A percentile compares a stretch with the other conserved stretches of the same genome.
These are phyloP conservation scores for Suhomyces bolitotheri DNA, from an alignment of 1,139 yeast genomes.

Conservation along the genomic window DNA sequence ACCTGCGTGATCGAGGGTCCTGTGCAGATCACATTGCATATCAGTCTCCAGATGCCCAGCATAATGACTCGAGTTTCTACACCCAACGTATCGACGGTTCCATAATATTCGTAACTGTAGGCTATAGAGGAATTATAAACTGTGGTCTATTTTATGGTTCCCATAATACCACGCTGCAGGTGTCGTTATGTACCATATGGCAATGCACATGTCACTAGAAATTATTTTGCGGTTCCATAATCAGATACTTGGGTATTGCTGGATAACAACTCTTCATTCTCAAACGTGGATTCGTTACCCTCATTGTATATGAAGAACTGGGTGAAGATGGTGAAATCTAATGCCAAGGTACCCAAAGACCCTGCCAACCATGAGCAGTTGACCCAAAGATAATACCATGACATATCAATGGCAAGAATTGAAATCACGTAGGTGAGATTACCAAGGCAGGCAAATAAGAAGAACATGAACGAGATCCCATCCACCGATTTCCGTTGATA, in stretches of 20 bases:
- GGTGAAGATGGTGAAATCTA: constrained; percentile 81
- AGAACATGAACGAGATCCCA: constrained; percentile 88
- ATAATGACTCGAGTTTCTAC: no score
- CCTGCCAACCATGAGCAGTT: constrained; percentile 95
- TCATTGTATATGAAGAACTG: constrained; percentile 83
- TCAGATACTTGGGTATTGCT: neutral
- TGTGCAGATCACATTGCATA: no score
- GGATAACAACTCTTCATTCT: constrained; percentile 2
- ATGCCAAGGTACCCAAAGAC: constrained; percentile 77
- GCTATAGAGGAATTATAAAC: no score
- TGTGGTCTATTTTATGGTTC: no score
- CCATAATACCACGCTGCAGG: no score
- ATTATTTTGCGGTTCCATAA: constrained; percentile 3
- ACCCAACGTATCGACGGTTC: no score
- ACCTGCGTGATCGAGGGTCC: no score
- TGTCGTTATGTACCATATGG: no score
- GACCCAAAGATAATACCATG: constrained; percentile 67
- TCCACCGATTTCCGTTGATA: constrained; percentile 85
- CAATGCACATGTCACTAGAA: no score
- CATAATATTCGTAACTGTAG: no score
- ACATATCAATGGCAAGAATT: constrained; percentile 72
- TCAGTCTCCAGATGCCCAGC: no score
- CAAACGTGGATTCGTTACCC: constrained; percentile 11
- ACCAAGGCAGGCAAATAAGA: constrained; percentile 90
- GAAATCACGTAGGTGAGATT: constrained; percentile 86